Evolutionary conservation across 2,329 filamentous ascomycete species (phyloP).

Genomic region (Exutisphaerella laricina): DNA sequence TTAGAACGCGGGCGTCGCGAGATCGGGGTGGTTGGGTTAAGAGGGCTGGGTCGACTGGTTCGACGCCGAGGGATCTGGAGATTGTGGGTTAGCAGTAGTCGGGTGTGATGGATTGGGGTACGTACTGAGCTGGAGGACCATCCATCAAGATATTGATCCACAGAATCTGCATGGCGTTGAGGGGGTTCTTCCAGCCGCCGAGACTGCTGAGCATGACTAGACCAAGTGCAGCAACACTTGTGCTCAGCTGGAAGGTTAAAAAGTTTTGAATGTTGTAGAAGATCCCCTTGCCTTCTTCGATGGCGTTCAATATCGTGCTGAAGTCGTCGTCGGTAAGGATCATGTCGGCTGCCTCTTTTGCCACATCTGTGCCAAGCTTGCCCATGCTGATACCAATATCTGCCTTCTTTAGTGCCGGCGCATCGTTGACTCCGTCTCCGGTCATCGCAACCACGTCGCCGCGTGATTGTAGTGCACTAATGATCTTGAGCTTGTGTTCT

Average conservation of each 20-base stretch:
- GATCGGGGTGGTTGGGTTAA: slow-evolving; percentile 87
- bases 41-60: slow-evolving; percentile 87
- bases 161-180: slow-evolving; percentile 99
- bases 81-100: not conserved
- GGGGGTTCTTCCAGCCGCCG: slow-evolving; percentile 86
- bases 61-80: slow-evolving; percentile 72
- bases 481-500: slow-evolving; percentile 97
- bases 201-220: slow-evolving; percentile 89
- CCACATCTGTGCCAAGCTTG: slow-evolving; percentile 87
- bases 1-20: slow-evolving; percentile 86
- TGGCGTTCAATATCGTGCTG: slow-evolving; percentile 85
- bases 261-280: slow-evolving; percentile 99
- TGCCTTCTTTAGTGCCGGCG: slow-evolving; percentile 90
- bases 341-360: slow-evolving; percentile 94
- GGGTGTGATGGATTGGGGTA: not conserved
- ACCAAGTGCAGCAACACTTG: slow-evolving; percentile 85
- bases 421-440: slow-evolving; percentile 96
- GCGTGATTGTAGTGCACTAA: slow-evolving; percentile 80
- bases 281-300: slow-evolving; percentile 98
- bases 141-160: slow-evolving; percentile 99
- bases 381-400: slow-evolving; percentile 99
- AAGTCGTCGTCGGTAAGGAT: slow-evolving; percentile 87
- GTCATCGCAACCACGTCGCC: slow-evolving; percentile 99
- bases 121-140: slow-evolving; percentile 77
- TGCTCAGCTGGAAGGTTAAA: slow-evolving; percentile 95